phyloP scores from a whole-genome alignment of 2,329 filamentous ascomycete genomes.

The Cytospora paraplurivora region DNA sequence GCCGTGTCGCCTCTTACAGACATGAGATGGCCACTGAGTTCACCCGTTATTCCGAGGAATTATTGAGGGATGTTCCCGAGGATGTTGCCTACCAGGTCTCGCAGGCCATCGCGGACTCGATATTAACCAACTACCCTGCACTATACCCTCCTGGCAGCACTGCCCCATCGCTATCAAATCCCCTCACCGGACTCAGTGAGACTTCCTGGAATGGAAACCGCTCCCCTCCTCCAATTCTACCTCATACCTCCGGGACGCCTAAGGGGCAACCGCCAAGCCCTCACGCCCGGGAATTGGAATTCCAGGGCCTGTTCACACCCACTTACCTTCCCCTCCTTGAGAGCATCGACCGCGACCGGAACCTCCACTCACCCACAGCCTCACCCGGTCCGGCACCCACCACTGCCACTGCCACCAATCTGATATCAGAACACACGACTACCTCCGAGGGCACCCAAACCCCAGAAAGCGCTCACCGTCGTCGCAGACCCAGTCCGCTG shows the following conservation, averaged over 20 bases:
- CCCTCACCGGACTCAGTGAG: conserved; percentile 25
- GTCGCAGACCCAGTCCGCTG: conserved; percentile 35
- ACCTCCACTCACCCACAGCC: conserved; percentile 30
- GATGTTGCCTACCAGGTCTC: conserved; percentile 51
- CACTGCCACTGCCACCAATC: conserved; percentile 25
- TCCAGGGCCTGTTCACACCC: conserved; percentile 65
- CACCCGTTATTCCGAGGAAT: conserved; percentile 52
- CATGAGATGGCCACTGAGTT: conserved; percentile 61
- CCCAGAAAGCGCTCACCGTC: conserved; percentile 11
- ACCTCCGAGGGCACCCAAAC: conserved; percentile 14
- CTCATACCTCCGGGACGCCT: conserved; percentile 42
- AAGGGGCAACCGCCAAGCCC: conserved; percentile 46
- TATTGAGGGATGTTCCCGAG: conserved; percentile 51
- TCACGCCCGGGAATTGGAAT: conserved; percentile 60
- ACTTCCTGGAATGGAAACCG: conserved; percentile 27
- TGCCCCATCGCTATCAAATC: conserved; percentile 8
- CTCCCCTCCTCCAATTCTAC: conserved; percentile 45
- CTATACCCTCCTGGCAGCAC: conserved; percentile 36
- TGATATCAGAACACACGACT: conserved; percentile 21
- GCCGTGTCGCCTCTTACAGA: conserved; percentile 58
- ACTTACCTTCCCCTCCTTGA: conserved; percentile 65
- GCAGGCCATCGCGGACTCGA: conserved; percentile 48
- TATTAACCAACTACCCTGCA: conserved; percentile 47
- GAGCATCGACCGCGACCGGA: conserved; percentile 37
- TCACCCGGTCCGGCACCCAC: conserved; percentile 27